Base-by-base conservation (phyloP, 2,329 filamentous ascomycete species). In the Pseudogymnoascus sp. region DNA sequence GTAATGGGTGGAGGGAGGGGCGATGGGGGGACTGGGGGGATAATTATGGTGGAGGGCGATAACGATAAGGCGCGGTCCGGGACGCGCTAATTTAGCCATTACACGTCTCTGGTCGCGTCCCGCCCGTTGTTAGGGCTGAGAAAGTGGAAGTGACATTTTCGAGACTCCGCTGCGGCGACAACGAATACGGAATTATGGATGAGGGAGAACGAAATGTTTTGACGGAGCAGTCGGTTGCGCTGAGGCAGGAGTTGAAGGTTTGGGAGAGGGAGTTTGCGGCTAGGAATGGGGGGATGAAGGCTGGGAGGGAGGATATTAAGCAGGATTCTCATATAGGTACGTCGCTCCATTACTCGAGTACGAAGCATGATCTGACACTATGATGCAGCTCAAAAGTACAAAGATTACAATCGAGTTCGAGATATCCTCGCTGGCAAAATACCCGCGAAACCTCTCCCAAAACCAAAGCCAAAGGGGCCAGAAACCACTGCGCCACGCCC, bases 251-350 rank as follows among this genome's bases (percentile, higher is more conserved):
- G 66, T 77, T 93, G 59, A 93, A 93, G 75, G 74, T 75, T 67
- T 94, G 89, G 86, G 90, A 94, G 72, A 84, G 79, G 66, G 77
- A 82, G 5, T 93, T 90, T 78, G 81, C 83, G 5, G 77, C 77
- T 23, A 73, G 78, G 14, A 82, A 92, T 70, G 77, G 76, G 33
- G 89, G 89, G 60, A 82, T 80, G 66, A 92, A 91, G 77, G 87
- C 90, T 3, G 78, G 81, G 60, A 82, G 88, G 63, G 82, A 85
- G n/a, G 89, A 91, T 70, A 92, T 93, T 77, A 92, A 91, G 75
- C 80, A 81, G 61, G 85, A 90, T 69, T 80, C 83, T 5, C 81
- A 82, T 0, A 91, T 92, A 69, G 87, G 89, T 91, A 81, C 35
- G 77, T 40, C 25, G 23, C 14, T 53, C 25, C 8, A 12, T 28